A percentile compares a stretch with the other conserved stretches of the same genome.
These are phyloP conservation scores for Zizania latifolia DNA, from an alignment of 176 grass and related monocot species.

Conservation along the genomic window DNA sequence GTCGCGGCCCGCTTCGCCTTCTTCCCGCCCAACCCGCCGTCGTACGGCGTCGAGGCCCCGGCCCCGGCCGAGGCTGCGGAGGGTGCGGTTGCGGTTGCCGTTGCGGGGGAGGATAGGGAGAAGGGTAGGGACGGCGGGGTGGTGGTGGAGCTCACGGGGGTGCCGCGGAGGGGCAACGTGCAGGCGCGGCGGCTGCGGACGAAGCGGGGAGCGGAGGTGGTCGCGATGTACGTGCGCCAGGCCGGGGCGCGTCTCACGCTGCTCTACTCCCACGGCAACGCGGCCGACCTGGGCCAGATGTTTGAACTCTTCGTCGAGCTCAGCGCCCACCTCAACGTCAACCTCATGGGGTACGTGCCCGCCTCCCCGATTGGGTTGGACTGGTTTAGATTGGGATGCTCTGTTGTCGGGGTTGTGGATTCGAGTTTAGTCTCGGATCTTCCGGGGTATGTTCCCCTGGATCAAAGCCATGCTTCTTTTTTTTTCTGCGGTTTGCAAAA, in stretches of 20 bases:
- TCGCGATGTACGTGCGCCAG: conserved; percentile 79
- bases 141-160: conserved; percentile 51
- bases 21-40: conserved; percentile 74
- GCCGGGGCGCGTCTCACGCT: conserved; percentile 63
- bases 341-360: conserved; percentile 96
- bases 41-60: conserved; percentile 45
- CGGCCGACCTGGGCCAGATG: conserved; percentile 95
- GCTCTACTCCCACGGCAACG: conserved; percentile 98
- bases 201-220: conserved; percentile 65
- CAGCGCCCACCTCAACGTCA: conserved; percentile 84
- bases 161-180: conserved; percentile 61
- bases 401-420: neutral
- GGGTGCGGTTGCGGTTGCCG: too few relatives aligned
- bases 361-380: neutral
- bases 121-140: neutral
- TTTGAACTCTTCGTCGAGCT: conserved; percentile 94
- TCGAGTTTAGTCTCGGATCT: conserved; percentile 12
- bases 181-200: conserved; percentile 73
- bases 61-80: neutral
- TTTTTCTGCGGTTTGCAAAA: neutral
- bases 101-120: neutral
- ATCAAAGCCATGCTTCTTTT: conserved; percentile 22
- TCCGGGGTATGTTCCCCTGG: neutral
- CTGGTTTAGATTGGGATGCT: neutral
- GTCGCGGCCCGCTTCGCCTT: conserved; percentile 78